These are phyloP conservation scores for Chaetoceros muelleri DNA, from an alignment of 108 stramenopile species.

Conservation along the genomic window DNA sequence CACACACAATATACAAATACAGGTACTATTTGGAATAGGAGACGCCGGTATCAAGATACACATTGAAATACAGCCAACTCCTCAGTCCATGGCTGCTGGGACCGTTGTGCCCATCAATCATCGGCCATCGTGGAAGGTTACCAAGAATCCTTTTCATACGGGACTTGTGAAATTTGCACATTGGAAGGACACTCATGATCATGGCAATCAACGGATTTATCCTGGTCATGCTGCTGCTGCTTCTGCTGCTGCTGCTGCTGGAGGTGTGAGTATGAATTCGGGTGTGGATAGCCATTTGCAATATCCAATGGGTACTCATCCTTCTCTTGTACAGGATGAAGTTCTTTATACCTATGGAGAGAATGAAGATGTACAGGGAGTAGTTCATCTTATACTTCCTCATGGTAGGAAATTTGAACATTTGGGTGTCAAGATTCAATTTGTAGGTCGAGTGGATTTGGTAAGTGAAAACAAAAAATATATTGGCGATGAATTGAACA, in stretches of 20 bases:
- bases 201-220: background rate
- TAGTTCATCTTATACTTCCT: conserved; percentile 71
- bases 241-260: background rate
- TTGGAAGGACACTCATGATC: background rate
- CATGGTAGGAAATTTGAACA: conserved; percentile 95
- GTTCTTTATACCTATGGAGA: conserved; percentile 42
- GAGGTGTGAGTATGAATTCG: conserved; percentile 1
- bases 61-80: conserved; percentile 26
- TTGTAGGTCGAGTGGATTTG: conserved; percentile 96
- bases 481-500: background rate
- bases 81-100: conserved; percentile 10
- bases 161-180: background rate
- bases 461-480: conserved; percentile 21
- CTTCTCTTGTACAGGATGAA: conserved; percentile 15
- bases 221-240: background rate
- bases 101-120: conserved; percentile 54
- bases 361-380: conserved; percentile 70
- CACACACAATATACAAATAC: too few species aligned
- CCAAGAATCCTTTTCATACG: conserved; percentile 63
- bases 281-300: background rate
- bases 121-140: conserved; percentile 68
- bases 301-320: too few species aligned
- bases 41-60: conserved; percentile 48
- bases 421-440: conserved; percentile 92
- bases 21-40: conserved; percentile 3